A percentile compares a stretch with the other conserved stretches of the same genome.
Evolutionary conservation across 768 basidiomycete genomes (phyloP).

Genomic region (Hericium erinaceus): DNA sequence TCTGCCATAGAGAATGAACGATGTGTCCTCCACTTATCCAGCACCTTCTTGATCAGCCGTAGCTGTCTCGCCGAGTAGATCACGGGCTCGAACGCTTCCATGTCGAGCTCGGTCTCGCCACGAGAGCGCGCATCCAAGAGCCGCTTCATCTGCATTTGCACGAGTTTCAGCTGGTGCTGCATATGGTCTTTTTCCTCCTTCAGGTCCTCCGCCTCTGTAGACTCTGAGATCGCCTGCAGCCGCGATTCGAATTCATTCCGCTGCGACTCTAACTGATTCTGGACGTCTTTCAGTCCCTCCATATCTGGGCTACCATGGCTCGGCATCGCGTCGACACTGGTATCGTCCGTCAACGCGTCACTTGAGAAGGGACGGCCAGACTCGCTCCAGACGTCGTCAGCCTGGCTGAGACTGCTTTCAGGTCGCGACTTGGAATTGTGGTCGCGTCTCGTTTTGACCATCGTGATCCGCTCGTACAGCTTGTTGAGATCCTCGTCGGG

Average conservation of each 20-base stretch:
- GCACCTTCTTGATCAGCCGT: conserved; percentile 69
- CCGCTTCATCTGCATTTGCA: conserved; percentile 75
- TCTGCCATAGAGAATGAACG: conserved; percentile 91
- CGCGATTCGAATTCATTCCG: conserved; percentile 48
- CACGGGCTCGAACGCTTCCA: conserved; percentile 64
- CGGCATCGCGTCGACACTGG: conserved; percentile 62
- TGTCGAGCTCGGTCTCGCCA: conserved; percentile 62
- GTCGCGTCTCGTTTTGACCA: conserved; percentile 81
- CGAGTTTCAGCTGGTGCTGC: conserved; percentile 77
- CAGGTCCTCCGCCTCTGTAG: conserved; percentile 74
- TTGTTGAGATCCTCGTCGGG: conserved; percentile 94
- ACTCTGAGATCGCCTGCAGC: conserved; percentile 51
- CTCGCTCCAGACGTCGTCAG: conserved; percentile 87
- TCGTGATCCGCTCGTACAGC: conserved; percentile 89
- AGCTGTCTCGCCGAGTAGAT: conserved; percentile 79
- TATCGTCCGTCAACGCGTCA: conserved; percentile 80
- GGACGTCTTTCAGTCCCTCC: conserved; percentile 59
- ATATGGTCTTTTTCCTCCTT: conserved; percentile 90
- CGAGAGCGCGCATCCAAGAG: conserved; percentile 67
- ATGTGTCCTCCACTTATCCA: conserved; percentile 81
- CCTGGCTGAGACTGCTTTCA: conserved; percentile 81
- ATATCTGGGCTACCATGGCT: conserved; percentile 58
- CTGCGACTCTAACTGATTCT: conserved; percentile 54
- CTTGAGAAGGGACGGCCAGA: conserved; percentile 71
- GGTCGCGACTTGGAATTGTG: conserved; percentile 75